Conservation (phyloP, 1,284 basidiomycete genomes). For the Cutaneotrichosporon curvatum region DNA sequence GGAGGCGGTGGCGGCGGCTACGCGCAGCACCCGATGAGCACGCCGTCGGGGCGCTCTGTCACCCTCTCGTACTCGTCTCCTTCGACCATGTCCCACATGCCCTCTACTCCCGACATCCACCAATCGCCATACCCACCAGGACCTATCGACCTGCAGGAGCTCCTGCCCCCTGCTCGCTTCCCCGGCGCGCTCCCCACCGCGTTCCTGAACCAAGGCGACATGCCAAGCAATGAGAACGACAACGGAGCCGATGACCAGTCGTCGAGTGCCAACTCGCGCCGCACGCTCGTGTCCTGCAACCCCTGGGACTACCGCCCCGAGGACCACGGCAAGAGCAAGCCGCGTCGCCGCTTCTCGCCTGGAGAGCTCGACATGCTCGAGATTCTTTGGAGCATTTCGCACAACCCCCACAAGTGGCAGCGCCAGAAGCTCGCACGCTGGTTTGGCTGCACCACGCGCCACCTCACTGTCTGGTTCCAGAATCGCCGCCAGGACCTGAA, state of each 20-base stretch:
- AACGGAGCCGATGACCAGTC: not conserved
- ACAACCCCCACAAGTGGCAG: constrained; percentile 24
- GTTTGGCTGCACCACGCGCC: constrained; percentile 23
- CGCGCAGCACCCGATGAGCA: constrained; percentile 12
- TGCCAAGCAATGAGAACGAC: constrained; percentile 12
- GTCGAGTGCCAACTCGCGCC: constrained; percentile 1
- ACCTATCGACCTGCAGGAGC: constrained; percentile 16
- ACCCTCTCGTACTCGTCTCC: constrained; percentile 15
- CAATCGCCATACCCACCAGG: constrained; percentile 15
- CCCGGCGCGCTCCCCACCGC: constrained; percentile 16
- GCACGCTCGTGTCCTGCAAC: constrained; percentile 17
- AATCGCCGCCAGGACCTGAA: constrained; percentile 22
- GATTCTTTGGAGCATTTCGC: constrained; percentile 20
- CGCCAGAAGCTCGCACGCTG: constrained; percentile 22
- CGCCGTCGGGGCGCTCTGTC: constrained; percentile 9
- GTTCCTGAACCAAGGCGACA: constrained; percentile 18
- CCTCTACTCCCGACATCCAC: constrained; percentile 15
- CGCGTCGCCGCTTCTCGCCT: constrained; percentile 18
- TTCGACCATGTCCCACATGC: constrained; percentile 18
- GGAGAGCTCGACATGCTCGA: constrained; percentile 22
- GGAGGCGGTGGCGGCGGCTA: too few relatives aligned
- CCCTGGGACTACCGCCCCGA: constrained; percentile 21
- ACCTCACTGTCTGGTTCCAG: constrained; percentile 23
- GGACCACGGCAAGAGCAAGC: constrained; percentile 22
- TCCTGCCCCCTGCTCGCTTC: constrained; percentile 16